Conservation (phyloP, 1,284 basidiomycete species). For the Rhodotorula glutinis region DNA sequence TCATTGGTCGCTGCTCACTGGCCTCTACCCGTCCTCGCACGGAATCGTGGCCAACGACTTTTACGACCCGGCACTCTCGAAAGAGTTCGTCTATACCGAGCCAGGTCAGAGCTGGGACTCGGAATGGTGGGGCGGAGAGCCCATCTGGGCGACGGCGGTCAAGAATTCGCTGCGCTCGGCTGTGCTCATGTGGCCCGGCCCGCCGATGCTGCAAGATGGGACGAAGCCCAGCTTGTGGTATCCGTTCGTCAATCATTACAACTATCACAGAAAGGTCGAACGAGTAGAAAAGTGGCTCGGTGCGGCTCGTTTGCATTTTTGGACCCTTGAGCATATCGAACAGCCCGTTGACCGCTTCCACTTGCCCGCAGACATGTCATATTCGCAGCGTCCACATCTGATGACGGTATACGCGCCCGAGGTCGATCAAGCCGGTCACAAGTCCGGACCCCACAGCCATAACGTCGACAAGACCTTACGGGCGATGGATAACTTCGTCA, state of each 20-base stretch:
- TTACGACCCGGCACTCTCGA: conserved; percentile 64
- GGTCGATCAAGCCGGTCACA: conserved; percentile 61
- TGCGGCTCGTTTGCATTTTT: not conserved
- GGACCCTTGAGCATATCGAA: too few species aligned
- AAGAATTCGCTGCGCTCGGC: conserved; percentile 71
- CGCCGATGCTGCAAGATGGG: conserved; percentile 64
- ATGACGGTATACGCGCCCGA: conserved; percentile 67
- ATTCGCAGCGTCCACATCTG: conserved; percentile 34
- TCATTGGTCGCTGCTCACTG: conserved; percentile 58
- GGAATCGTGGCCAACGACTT: conserved; percentile 91
- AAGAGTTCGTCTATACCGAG: conserved; percentile 68
- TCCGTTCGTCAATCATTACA: conserved; percentile 58
- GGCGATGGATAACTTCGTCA: conserved; percentile 71
- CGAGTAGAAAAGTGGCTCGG: conserved; percentile 57
- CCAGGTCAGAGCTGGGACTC: conserved; percentile 62
- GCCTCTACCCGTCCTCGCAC: conserved; percentile 78
- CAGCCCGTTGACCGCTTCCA: too few species aligned
- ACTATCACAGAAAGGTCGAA: conserved; percentile 64
- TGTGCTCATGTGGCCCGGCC: conserved; percentile 73
- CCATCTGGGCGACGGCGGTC: conserved; percentile 83
- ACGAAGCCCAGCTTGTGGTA: conserved; percentile 64
- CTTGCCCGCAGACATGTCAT: conserved; percentile 22
- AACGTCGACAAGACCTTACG: conserved; percentile 66
- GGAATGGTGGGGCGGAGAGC: conserved; percentile 82
- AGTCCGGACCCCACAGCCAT: conserved; percentile 67